Evolutionary conservation across 257 asterid genomes (phyloP).

Genomic region (Prunella vulgaris): DNA sequence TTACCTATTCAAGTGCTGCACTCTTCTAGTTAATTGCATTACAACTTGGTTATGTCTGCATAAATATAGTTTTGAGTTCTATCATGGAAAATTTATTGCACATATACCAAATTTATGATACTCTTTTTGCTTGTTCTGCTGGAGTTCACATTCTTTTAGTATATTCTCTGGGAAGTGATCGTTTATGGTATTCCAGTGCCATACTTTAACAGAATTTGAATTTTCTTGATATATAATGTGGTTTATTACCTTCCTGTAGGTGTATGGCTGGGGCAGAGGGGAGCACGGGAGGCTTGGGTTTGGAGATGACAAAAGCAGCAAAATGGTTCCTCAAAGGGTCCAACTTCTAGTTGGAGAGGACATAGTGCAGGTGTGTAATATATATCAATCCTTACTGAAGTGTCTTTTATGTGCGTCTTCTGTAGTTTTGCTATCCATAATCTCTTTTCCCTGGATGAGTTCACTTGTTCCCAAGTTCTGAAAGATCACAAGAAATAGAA

Average conservation of each 20-base stretch:
- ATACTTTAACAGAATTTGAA: not conserved
- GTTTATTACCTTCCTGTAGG: slow-evolving; percentile 40
- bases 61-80: not conserved
- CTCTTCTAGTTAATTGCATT: not conserved
- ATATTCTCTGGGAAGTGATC: not conserved
- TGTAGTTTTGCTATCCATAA: slow-evolving; percentile 1
- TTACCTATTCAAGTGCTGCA: not conserved
- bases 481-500: too few relatives aligned
- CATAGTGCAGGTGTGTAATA: slow-evolving; percentile 71
- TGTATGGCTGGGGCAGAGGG: slow-evolving; percentile 98
- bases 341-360: slow-evolving; percentile 83
- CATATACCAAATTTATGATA: not conserved
- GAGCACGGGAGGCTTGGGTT: slow-evolving; percentile 99
- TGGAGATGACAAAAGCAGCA: slow-evolving; percentile 99
- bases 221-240: not conserved
- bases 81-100: not conserved
- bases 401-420: not conserved
- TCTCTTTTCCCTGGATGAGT: not conserved
- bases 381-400: not conserved
- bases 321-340: slow-evolving; percentile 98
- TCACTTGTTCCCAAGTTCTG: not conserved
- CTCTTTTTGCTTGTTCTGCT: slow-evolving; percentile 1
- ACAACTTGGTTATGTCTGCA: not conserved
- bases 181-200: not conserved
- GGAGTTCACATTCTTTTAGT: not conserved